Evolutionary conservation across 106 monocot genomes (phyloP).

Genomic region (Dioscorea zingiberensis): DNA sequence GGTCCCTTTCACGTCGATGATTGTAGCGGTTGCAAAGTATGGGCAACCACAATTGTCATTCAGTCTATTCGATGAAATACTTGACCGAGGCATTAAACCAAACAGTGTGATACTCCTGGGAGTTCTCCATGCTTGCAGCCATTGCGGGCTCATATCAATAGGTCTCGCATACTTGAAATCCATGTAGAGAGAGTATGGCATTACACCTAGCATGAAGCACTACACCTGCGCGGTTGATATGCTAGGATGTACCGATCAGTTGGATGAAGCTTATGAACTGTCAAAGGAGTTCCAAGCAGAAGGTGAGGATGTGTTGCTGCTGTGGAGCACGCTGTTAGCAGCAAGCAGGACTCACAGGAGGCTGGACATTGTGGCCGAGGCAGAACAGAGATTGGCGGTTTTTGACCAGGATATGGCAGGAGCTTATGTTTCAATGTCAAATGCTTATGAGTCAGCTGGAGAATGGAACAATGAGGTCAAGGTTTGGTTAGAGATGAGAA

Average conservation of each 20-base stretch:
- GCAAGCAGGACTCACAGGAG: constrained; percentile 38
- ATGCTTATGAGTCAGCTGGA: constrained; percentile 48
- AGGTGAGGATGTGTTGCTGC: constrained; percentile 48
- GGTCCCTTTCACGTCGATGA: constrained; percentile 65
- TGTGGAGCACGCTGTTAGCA: constrained; percentile 70
- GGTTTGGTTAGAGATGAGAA: constrained; percentile 52
- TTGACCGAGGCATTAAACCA: constrained; percentile 37
- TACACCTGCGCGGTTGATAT: constrained; percentile 85
- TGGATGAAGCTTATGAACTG: constrained; percentile 60
- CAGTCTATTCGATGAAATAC: constrained; percentile 53
- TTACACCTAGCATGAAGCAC: constrained; percentile 52
- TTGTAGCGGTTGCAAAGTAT: constrained; percentile 50
- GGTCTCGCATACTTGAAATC: constrained; percentile 49
- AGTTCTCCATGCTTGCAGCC: constrained; percentile 77
- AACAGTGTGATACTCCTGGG: constrained; percentile 70
- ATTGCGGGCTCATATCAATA: constrained; percentile 52
- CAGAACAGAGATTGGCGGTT: constrained; percentile 27
- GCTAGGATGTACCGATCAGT: constrained; percentile 73
- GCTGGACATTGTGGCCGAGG: constrained; percentile 49
- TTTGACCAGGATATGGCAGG: constrained; percentile 65
- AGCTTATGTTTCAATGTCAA: constrained; percentile 61
- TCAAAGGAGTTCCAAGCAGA: constrained; percentile 22
- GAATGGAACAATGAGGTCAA: constrained; percentile 29
- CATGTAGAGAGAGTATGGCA: constrained; percentile 39
- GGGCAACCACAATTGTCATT: constrained; percentile 34